A percentile compares a stretch with the other conserved stretches of the same genome.
Conservation (phyloP, 768 basidiomycete species). For the Pulveroboletus sp. region DNA sequence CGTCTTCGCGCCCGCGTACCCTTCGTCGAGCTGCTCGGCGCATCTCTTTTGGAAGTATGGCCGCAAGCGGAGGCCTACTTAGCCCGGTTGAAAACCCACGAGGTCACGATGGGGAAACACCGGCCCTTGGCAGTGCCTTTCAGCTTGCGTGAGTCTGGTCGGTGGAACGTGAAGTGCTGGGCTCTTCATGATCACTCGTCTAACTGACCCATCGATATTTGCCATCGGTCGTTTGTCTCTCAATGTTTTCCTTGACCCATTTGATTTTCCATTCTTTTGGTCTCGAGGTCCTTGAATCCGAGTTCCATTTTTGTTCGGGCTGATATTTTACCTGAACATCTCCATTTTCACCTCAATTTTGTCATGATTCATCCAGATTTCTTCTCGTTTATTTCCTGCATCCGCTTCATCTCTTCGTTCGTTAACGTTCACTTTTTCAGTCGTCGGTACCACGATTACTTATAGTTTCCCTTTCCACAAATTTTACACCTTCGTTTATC, state of each 20-base stretch:
- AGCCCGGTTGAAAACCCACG: conserved; percentile 32
- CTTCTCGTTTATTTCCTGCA: background rate
- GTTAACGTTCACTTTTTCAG: background rate
- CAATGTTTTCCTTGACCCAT: background rate
- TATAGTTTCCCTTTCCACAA: conserved; percentile 1
- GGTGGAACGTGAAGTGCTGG: conserved; percentile 1
- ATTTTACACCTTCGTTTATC: background rate
- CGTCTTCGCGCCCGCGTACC: conserved; percentile 23
- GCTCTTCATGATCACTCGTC: background rate
- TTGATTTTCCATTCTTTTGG: background rate
- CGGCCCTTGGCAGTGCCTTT: conserved; percentile 66
- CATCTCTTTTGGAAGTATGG: conserved; percentile 62
- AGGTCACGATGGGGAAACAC: conserved; percentile 30
- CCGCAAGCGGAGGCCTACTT: conserved; percentile 26
- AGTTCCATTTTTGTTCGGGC: background rate
- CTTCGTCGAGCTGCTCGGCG: conserved; percentile 41
- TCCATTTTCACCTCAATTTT: background rate
- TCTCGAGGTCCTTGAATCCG: background rate
- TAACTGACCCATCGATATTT: conserved; percentile 6
- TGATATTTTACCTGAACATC: background rate
- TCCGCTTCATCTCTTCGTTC: conserved; percentile 6
- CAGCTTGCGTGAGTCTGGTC: conserved; percentile 44
- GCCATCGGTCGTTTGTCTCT: conserved; percentile 6
- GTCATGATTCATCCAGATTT: background rate
- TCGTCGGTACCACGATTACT: background rate